Percentiles rank a stretch among this genome's conserved stretches.
Conservation (phyloP, 306 rosid species). For the Cucurbita maxima region DNA sequence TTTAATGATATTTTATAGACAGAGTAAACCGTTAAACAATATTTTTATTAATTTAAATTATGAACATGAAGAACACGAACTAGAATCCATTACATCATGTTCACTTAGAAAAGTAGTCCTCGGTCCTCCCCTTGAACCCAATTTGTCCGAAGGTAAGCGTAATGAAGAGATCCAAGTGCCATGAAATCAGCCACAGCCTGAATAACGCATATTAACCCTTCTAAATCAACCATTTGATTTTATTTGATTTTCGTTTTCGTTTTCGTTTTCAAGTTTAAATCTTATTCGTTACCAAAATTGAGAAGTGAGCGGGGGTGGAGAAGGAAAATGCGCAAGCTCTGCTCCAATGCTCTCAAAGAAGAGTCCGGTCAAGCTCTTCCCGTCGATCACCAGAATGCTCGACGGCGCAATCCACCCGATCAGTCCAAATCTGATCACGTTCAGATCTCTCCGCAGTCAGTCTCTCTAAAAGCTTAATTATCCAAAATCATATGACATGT, state of each 20-base stretch:
- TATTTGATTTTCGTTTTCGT: too few relatives aligned
- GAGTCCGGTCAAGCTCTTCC: conserved; percentile 77
- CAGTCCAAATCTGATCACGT: conserved; percentile 86
- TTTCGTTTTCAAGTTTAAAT: too few relatives aligned
- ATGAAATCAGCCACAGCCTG: conserved; percentile 70
- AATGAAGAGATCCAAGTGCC: conserved; percentile 80
- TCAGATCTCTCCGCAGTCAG: conserved; percentile 71
- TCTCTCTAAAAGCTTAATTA: conserved; percentile 54
- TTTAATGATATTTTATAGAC: too few relatives aligned
- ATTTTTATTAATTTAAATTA: too few relatives aligned
- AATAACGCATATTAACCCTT: not conserved
- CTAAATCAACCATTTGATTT: too few relatives aligned
- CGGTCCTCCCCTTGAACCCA: conserved; percentile 94
- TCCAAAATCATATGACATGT: not conserved
- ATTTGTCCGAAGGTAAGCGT: conserved; percentile 84
- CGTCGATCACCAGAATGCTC: conserved; percentile 63
- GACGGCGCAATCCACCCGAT: conserved; percentile 91
- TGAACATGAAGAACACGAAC: not conserved
- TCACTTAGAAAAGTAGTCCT: conserved; percentile 44
- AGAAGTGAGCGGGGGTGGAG: conserved; percentile 77
- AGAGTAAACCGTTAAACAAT: too few relatives aligned
- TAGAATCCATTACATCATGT: not conserved
- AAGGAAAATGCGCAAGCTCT: conserved; percentile 83
- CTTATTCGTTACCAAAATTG: conserved; percentile 41
- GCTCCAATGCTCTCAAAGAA: conserved; percentile 91